Conservation (phyloP, 495 filamentous ascomycete species). For the Tuber magnatum region DNA sequence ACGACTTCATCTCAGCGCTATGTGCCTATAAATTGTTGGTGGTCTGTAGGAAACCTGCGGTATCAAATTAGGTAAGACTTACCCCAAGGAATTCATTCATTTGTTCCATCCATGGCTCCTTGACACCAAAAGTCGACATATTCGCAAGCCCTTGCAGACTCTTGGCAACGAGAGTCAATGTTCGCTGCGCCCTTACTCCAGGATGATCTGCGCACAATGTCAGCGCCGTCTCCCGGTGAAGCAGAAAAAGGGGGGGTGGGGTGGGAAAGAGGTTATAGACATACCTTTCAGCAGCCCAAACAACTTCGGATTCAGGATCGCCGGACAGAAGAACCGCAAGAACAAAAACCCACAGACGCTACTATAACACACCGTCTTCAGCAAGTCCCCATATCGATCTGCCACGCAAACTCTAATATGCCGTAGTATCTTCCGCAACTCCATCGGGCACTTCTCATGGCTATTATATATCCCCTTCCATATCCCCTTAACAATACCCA, state of each 20-base stretch:
- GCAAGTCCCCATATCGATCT: constrained; percentile 92
- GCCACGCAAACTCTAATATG: constrained; percentile 91
- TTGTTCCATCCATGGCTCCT: constrained; percentile 97
- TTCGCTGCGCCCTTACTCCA: constrained; percentile 75
- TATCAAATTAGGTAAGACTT: constrained; percentile 2
- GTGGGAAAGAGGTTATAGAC: constrained; percentile 8
- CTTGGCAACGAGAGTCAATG: constrained; percentile 89
- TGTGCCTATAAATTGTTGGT: constrained; percentile 47
- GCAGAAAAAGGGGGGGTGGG: not conserved
- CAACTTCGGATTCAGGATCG: constrained; percentile 90
- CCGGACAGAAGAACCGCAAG: constrained; percentile 90
- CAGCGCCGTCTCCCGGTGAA: constrained; percentile 10
- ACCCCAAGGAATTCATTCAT: constrained; percentile 73
- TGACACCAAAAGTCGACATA: constrained; percentile 84
- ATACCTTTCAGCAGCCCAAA: constrained; percentile 82
- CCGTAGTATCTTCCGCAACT: constrained; percentile 79
- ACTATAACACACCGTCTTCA: constrained; percentile 87
- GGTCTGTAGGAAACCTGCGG: constrained; percentile 6
- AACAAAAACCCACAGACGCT: constrained; percentile 97
- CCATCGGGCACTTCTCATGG: constrained; percentile 65
- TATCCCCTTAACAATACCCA: constrained; percentile 66
- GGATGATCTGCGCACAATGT: constrained; percentile 62
- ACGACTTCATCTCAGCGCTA: constrained; percentile 66
- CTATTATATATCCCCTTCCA: constrained; percentile 78
- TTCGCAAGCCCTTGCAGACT: constrained; percentile 92